phyloP scores from a whole-genome alignment of 169 alveolate species.

The Hepatocystis sp. region DNA sequence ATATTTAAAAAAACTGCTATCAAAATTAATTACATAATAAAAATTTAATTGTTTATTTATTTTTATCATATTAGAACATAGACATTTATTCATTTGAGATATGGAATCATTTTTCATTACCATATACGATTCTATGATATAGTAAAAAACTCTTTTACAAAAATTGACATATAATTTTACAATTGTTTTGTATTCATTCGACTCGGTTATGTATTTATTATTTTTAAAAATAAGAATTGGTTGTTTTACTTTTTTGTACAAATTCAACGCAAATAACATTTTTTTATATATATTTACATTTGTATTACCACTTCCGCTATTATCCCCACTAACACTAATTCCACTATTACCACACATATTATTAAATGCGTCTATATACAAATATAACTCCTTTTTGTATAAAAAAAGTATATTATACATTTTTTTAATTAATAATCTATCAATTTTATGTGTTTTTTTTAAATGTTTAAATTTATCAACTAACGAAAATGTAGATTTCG shows the following conservation, averaged over 20 bases:
- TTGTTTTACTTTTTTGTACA: conserved; percentile 60
- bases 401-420: conserved; percentile 48
- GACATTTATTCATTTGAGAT: conserved; percentile 62
- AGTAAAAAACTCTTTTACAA: conserved; percentile 70
- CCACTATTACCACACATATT: conserved; percentile 40
- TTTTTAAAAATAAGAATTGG: conserved; percentile 68
- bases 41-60: conserved; percentile 69
- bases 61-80: conserved; percentile 53
- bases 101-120: conserved; percentile 51
- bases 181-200: conserved; percentile 72
- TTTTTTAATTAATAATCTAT: conserved; percentile 68
- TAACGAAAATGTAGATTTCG: conserved; percentile 35
- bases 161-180: conserved; percentile 53
- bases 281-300: conserved; percentile 42
- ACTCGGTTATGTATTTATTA: conserved; percentile 59
- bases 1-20: conserved; percentile 43
- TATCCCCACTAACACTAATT: too few relatives aligned
- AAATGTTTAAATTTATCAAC: conserved; percentile 67
- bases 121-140: conserved; percentile 43
- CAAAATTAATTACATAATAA: conserved; percentile 62
- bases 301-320: too few relatives aligned
- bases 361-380: conserved; percentile 41
- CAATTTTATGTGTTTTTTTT: conserved; percentile 57
- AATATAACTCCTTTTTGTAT: conserved; percentile 49
- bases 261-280: conserved; percentile 36